Evolutionary conservation across 176 grass and related monocot genomes (phyloP).

Genomic region (Panicum miliaceum): DNA sequence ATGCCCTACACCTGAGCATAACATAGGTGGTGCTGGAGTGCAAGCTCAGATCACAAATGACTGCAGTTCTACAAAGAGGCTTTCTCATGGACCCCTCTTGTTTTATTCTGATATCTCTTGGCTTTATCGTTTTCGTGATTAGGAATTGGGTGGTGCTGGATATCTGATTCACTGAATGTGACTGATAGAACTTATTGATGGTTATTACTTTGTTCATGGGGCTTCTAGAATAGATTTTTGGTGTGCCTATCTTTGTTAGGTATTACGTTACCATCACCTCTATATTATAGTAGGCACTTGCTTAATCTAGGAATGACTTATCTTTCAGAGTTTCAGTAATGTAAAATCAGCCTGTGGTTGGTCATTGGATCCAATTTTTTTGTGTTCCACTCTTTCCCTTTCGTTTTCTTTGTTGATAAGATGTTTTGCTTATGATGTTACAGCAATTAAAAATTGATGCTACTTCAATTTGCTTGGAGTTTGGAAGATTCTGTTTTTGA

Average conservation of each 20-base stretch:
- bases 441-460: constrained; percentile 16
- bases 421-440: background rate
- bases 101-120: constrained; percentile 32
- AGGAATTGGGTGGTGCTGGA: constrained; percentile 23
- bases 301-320: constrained; percentile 33
- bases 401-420: background rate
- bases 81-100: background rate
- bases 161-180: constrained; percentile 44
- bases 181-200: constrained; percentile 16
- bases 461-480: background rate
- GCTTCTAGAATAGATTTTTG: constrained; percentile 33
- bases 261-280: constrained; percentile 28
- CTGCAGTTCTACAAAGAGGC: background rate
- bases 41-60: constrained; percentile 11
- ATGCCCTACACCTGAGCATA: constrained; percentile 14
- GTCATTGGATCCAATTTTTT: constrained; percentile 28
- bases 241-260: constrained; percentile 31
- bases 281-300: constrained; percentile 28
- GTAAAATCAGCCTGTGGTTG: constrained; percentile 23
- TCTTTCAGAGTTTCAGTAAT: constrained; percentile 24
- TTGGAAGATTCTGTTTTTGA: constrained; percentile 25
- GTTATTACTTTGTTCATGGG: constrained; percentile 29
- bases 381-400: constrained; percentile 18
- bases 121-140: constrained; percentile 9
- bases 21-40: background rate